Percentiles rank a stretch among this genome's conserved stretches.
phyloP scores from a whole-genome alignment of 2,329 filamentous ascomycete genomes.

The Beauveria bassiana region DNA sequence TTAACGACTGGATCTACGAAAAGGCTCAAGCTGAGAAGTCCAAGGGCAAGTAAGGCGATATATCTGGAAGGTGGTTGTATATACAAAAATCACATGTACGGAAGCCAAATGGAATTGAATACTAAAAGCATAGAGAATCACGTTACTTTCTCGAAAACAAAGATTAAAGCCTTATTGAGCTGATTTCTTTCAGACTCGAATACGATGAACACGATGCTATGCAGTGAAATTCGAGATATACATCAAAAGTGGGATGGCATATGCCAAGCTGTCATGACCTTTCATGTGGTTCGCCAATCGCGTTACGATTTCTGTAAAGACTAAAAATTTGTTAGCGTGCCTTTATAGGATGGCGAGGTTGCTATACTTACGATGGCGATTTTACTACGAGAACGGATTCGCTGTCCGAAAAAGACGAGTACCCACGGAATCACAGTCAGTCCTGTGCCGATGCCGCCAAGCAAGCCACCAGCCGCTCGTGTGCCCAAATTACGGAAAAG shows the following conservation, averaged over 20 bases:
- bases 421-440: constrained; percentile 84
- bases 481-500: constrained; percentile 70
- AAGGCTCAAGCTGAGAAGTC: constrained; percentile 58
- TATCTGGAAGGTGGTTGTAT: not conserved
- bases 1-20: constrained; percentile 98
- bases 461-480: constrained; percentile 60
- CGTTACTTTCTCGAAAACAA: not conserved
- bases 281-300: not conserved
- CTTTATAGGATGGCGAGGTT: constrained; percentile 1
- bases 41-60: not conserved
- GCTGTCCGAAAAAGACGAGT: constrained; percentile 68
- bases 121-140: not conserved
- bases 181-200: not conserved
- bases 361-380: constrained; percentile 55
- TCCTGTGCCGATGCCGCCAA: constrained; percentile 62
- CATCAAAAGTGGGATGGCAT: not conserved
- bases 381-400: constrained; percentile 66
- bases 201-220: not conserved
- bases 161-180: not conserved
- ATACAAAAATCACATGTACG: not conserved
- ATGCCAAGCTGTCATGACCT: not conserved
- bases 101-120: not conserved
- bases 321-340: not conserved
- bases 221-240: not conserved
- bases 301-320: not conserved